phyloP scores from a whole-genome alignment of 1,284 basidiomycete genomes.

The Peniophora sp. region DNA sequence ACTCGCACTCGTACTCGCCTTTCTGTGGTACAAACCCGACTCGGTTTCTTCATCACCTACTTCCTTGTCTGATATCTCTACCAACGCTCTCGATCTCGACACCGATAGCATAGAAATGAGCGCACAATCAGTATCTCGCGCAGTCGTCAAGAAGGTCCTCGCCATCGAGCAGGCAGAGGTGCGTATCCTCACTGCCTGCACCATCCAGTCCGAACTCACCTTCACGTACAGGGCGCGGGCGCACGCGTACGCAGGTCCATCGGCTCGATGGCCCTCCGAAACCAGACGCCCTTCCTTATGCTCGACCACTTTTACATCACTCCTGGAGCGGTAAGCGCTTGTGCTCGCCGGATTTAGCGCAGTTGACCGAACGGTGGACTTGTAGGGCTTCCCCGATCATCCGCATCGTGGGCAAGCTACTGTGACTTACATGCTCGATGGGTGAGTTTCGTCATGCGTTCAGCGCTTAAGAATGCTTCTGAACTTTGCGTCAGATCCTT shows the following conservation, averaged over 20 bases:
- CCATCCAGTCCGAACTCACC: not conserved
- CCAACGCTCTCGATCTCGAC: not conserved
- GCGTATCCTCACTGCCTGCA: not conserved
- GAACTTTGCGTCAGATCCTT: slow-evolving; percentile 34
- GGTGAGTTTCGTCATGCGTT: slow-evolving; percentile 29
- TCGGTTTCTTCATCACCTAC: not conserved
- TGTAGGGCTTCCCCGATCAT: slow-evolving; percentile 72
- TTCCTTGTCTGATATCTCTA: not conserved
- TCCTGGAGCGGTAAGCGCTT: slow-evolving; percentile 46
- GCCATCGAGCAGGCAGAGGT: slow-evolving; percentile 81
- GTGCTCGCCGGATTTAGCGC: not conserved
- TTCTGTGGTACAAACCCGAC: not conserved
- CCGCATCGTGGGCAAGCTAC: slow-evolving; percentile 87
- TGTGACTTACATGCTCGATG: slow-evolving; percentile 85
- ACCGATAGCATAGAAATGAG: slow-evolving; percentile 15
- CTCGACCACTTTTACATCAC: slow-evolving; percentile 70
- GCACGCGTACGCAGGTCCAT: slow-evolving; percentile 88
- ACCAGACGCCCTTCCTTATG: slow-evolving; percentile 90
- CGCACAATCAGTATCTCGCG: slow-evolving; percentile 44
- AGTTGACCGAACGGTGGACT: slow-evolving; percentile 1
- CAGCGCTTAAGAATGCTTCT: not conserved
- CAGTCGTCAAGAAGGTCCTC: slow-evolving; percentile 67
- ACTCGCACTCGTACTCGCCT: not conserved
- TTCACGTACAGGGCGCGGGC: slow-evolving; percentile 59
- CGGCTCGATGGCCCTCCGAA: slow-evolving; percentile 67